Evolutionary conservation across 192 early-diverging fungal species (phyloP), one percentile per base, ranked within the genome.

Genomic region (Hyaloraphidium curvatum): DNA sequence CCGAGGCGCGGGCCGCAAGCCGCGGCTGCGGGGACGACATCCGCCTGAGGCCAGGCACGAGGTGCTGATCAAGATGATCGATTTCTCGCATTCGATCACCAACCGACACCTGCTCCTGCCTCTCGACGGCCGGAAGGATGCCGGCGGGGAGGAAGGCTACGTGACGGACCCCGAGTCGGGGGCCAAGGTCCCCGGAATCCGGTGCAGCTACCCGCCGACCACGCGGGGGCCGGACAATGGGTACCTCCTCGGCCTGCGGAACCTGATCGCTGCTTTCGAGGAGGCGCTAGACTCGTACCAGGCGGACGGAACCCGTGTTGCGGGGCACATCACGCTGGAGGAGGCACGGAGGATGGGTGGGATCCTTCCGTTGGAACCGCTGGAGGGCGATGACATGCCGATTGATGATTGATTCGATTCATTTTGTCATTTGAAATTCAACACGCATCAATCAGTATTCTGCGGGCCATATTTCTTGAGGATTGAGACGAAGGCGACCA

Each of bases 61-160:
- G 23, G 83, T 86, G 4, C 81, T 91, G 55, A 62, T 98, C 28
- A 79, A 82, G 39, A 89, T 98, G 65, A 98, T 98, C 57, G 94
- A 98, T 60, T 98, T 98, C 68, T 88, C 89, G 7, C 82, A 96
- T 55, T 90, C 87, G 57, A 77, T 87, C n/a, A 40, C 63, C 28
- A 70, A 73, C 40, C 74, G 71, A 23, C 73, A 81, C 31, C 65
- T 65, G 16, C 51, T 73, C 37, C 52, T 0, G 37, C 33, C n/a
- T 26, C 61, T 61, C 14, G 60, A 39, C 25, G 54, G 62, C 31
- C 43, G 26, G 66, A 67, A 22, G 53, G 57, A 5, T 9, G 39
- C 21, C 16, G 35, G 39, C 3, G 52, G 40, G 1, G 40, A 21
- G 2, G 40, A n/a, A 25, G 53, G 33, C 9, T 37, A 37, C 33